Evolutionary conservation across 331 rosid genomes (phyloP).

Genomic region (Arachis monticola): DNA sequence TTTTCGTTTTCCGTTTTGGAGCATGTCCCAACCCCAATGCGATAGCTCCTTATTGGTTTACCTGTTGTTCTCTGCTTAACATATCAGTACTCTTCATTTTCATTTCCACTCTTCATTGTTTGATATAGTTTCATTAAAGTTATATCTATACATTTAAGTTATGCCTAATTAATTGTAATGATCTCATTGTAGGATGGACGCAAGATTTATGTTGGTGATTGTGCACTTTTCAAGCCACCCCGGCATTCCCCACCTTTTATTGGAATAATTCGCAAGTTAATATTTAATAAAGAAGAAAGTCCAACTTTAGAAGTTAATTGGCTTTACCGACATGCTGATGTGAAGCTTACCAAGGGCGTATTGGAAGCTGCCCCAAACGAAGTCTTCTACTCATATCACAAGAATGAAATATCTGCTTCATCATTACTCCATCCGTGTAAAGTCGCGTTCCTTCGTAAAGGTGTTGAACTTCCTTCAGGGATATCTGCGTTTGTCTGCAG

Average conservation of each 20-base stretch:
- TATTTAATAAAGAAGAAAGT: slow-evolving; percentile 56
- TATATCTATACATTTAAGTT: not conserved
- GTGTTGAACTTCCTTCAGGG: slow-evolving; percentile 91
- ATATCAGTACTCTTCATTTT: not conserved
- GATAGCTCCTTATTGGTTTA: not conserved
- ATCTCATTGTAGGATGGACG: slow-evolving; percentile 79
- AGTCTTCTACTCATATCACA: slow-evolving; percentile 89
- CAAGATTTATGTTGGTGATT: slow-evolving; percentile 85
- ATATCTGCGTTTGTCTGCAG: slow-evolving; percentile 92
- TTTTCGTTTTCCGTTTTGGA: too few species aligned
- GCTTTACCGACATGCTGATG: slow-evolving; percentile 90
- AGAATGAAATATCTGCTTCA: slow-evolving; percentile 96
- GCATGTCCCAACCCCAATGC: too few species aligned
- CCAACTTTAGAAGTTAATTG: slow-evolving; percentile 79
- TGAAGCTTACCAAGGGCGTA: slow-evolving; percentile 75
- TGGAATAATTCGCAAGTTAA: slow-evolving; percentile 85
- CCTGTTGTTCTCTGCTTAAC: not conserved
- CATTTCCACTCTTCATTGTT: not conserved
- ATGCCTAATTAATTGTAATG: slow-evolving; percentile 3
- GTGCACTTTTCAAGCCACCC: slow-evolving; percentile 97
- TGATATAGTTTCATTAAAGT: not conserved
- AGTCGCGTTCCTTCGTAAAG: slow-evolving; percentile 92
- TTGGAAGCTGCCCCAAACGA: slow-evolving; percentile 95
- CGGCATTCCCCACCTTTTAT: slow-evolving; percentile 85
- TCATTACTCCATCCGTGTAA: slow-evolving; percentile 97